phyloP scores from a whole-genome alignment of 768 basidiomycete genomes.

The Phanerodontia chrysosporium region DNA sequence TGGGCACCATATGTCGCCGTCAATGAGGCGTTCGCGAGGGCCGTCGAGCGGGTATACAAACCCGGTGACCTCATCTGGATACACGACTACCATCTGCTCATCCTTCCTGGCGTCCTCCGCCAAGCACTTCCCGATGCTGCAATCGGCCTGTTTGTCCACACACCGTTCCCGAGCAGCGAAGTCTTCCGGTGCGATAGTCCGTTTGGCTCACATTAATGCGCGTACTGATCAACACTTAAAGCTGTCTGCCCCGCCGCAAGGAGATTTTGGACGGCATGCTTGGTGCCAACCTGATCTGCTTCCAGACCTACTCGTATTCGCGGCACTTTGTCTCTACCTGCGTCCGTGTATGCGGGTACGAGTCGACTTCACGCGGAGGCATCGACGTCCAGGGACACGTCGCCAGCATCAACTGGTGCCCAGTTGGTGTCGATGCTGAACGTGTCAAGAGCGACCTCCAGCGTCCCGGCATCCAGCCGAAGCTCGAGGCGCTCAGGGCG shows the following conservation, averaged over 20 bases:
- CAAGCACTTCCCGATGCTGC: conserved; percentile 63
- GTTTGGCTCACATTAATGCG: no score
- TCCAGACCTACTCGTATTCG: conserved; percentile 96
- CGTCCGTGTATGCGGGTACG: conserved; percentile 94
- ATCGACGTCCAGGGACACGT: conserved; percentile 89
- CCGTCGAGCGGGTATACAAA: conserved; percentile 69
- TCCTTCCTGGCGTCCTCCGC: conserved; percentile 83
- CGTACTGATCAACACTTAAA: no score
- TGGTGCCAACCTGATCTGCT: conserved; percentile 92
- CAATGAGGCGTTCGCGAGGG: conserved; percentile 78
- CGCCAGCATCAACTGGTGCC: conserved; percentile 81
- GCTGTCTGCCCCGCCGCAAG: conserved; percentile 56
- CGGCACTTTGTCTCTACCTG: conserved; percentile 94
- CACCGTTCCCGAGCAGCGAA: conserved; percentile 95
- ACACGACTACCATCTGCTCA: conserved; percentile 93
- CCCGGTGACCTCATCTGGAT: conserved; percentile 91
- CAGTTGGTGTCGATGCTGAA: conserved; percentile 93
- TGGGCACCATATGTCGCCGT: conserved; percentile 81
- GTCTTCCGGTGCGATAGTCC: conserved; percentile 70
- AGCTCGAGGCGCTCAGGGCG: conserved; percentile 75
- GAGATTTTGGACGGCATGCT: conserved; percentile 98
- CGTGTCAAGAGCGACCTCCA: conserved; percentile 72
- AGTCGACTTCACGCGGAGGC: conserved; percentile 52
- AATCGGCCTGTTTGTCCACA: conserved; percentile 93
- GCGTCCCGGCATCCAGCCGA: conserved; percentile 83